Conservation (phyloP, 495 filamentous ascomycete species). For the Aspergillus carlsbadensis region DNA sequence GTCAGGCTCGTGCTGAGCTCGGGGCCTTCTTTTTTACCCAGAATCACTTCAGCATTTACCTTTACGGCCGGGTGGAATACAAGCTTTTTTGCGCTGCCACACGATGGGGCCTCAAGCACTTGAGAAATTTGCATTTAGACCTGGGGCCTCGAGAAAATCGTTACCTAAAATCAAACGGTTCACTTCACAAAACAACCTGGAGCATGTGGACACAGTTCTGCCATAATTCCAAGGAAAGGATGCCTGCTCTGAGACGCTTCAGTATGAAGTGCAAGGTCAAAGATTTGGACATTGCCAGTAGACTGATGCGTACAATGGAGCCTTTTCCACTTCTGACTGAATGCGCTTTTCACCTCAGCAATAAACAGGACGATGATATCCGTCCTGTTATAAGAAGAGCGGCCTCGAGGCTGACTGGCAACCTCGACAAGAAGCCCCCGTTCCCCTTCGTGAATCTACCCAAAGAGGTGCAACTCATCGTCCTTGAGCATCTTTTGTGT, state of each 20-base stretch:
- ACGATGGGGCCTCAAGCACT: conserved; percentile 9
- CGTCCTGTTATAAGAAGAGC: conserved; percentile 17
- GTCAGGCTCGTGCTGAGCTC: conserved; percentile 13
- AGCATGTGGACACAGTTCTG: conserved; percentile 25
- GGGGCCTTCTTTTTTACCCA: conserved; percentile 15
- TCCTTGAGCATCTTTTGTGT: conserved; percentile 23
- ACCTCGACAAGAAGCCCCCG: background rate
- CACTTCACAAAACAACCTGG: conserved; percentile 16
- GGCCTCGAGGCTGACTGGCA: conserved; percentile 19
- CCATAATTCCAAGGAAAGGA: conserved; percentile 1
- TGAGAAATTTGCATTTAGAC: conserved; percentile 24
- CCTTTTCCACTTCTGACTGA: conserved; percentile 18
- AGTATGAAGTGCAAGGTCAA: conserved; percentile 26
- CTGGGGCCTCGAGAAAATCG: conserved; percentile 20
- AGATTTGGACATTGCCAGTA: conserved; percentile 17
- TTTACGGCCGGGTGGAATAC: conserved; percentile 16
- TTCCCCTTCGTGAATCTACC: conserved; percentile 29
- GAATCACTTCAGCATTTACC: conserved; percentile 19
- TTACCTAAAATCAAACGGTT: conserved; percentile 10
- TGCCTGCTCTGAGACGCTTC: conserved; percentile 21
- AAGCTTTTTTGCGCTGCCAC: conserved; percentile 15
- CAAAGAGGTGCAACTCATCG: conserved; percentile 27
- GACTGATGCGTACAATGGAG: conserved; percentile 18
- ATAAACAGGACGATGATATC: conserved; percentile 15
- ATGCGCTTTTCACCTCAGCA: conserved; percentile 23